Evolutionary conservation across 140 eudicot species (phyloP), one percentile per base, ranked within the genome.

Genomic region (Flaveria floridana): DNA sequence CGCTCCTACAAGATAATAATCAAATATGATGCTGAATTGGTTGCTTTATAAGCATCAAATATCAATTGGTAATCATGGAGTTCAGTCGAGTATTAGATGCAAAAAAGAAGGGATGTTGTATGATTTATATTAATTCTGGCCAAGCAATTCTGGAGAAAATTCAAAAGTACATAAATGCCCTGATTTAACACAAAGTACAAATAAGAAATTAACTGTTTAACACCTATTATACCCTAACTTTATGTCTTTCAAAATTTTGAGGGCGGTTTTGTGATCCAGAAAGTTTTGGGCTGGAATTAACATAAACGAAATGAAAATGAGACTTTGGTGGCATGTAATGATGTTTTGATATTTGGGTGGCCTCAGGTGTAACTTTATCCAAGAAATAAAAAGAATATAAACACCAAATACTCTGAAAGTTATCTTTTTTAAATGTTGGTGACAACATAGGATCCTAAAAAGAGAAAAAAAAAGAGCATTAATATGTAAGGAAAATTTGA

Each of bases 1-100:
- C 68, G 76, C 15, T 83, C 91, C 96, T 89, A 74, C 84, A 63
- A 69, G 25, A 77, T 37, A 39, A 48, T 11, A 26, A 74, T 46
- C 44, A 37, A 44, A 70, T 71, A 79, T 52, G 75, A 73, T 39
- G 69, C 37, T 13, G 46, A 74, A 71, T 25, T 6, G 7, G 30
- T 69, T 67, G 42, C 73, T 34, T 80, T 55, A 20, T 48, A 58
- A 30, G 42, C 39, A 62, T 25, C 63, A 58, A 16, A 13, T 20
- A 57, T 9, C 28, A 62, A 44, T 6, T 65, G 28, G 61, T 41
- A 55, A 16, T 53, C 10, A 53, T 8, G 26, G 26, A 18, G 62
- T 18, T 13, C 62, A 55, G 0, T 2, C 8, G 9, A 18, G 42
- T 57, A 15, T 4, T 58, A 8, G 39, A 59, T 21, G 37, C 8